Evolutionary conservation across 2,329 filamentous ascomycete species (phyloP).

Genomic region (Aschersonia sp.): DNA sequence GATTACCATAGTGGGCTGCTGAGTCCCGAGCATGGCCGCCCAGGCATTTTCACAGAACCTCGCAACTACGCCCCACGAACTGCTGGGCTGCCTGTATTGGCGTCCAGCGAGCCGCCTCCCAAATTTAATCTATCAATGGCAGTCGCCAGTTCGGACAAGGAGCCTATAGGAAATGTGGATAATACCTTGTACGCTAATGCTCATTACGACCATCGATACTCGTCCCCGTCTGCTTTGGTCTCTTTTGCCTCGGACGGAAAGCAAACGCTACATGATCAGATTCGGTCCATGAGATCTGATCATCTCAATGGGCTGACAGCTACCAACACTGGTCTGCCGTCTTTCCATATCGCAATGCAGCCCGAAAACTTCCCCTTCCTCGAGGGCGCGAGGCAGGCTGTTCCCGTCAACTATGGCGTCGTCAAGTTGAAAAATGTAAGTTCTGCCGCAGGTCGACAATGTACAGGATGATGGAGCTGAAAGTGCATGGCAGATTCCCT

Average conservation of each 20-base stretch:
- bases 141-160: too few species aligned
- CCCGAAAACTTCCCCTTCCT: constrained; percentile 31
- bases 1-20: constrained; percentile 1
- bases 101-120: constrained; percentile 18
- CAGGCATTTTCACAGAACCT: constrained; percentile 21
- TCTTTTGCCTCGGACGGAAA: neutral
- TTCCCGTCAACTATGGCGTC: constrained; percentile 24
- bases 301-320: constrained; percentile 22
- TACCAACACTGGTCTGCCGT: constrained; percentile 18
- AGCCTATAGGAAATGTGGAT: too few species aligned
- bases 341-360: constrained; percentile 18
- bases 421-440: constrained; percentile 36
- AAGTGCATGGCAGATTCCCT: constrained; percentile 36
- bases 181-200: neutral
- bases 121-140: constrained; percentile 16
- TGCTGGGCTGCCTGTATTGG: constrained; percentile 8
- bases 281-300: constrained; percentile 13
- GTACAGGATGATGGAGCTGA: neutral
- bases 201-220: neutral
- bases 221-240: neutral
- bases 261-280: neutral
- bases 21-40: constrained; percentile 4
- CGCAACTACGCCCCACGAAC: constrained; percentile 25
- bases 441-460: constrained; percentile 2
- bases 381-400: constrained; percentile 18